A percentile compares a stretch with the other conserved stretches of the same genome.
phyloP scores from a whole-genome alignment of 768 basidiomycete genomes.

The Rhizopogon vinicolor region DNA sequence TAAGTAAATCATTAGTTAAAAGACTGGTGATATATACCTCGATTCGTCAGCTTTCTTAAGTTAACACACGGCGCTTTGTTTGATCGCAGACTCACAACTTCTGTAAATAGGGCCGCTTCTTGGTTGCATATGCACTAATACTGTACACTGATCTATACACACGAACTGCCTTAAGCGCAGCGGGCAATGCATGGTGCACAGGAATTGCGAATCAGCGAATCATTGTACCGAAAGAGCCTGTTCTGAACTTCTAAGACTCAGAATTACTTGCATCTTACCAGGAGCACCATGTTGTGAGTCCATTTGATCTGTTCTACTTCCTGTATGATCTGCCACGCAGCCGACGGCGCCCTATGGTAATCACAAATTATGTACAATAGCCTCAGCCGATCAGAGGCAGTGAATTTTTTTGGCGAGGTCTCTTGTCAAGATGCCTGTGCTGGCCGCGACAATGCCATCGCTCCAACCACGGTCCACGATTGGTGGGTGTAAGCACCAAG shows the following conservation, averaged over 20 bases:
- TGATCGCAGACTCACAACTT: too few relatives aligned
- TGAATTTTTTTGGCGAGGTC: not conserved
- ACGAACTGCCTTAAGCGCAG: too few relatives aligned
- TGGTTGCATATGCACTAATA: not conserved
- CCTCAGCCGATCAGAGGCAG: not conserved
- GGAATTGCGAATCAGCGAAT: not conserved
- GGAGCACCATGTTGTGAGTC: not conserved
- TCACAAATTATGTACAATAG: not conserved
- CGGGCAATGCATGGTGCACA: not conserved
- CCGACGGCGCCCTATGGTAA: not conserved
- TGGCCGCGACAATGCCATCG: not conserved
- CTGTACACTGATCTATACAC: not conserved
- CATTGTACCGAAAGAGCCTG: not conserved
- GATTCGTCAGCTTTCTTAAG: too few relatives aligned
- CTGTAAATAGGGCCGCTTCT: too few relatives aligned
- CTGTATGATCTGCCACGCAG: not conserved
- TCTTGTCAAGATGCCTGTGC: not conserved
- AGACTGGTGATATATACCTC: too few relatives aligned
- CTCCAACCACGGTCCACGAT: not conserved
- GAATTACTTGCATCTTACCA: not conserved
- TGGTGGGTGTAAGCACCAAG: not conserved
- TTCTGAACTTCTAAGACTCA: not conserved
- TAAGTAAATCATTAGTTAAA: too few relatives aligned
- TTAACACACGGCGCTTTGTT: too few relatives aligned
- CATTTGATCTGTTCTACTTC: not conserved